Base-by-base conservation (phyloP, 2,329 filamentous ascomycete species). In the Aspergillus luchuensis region DNA sequence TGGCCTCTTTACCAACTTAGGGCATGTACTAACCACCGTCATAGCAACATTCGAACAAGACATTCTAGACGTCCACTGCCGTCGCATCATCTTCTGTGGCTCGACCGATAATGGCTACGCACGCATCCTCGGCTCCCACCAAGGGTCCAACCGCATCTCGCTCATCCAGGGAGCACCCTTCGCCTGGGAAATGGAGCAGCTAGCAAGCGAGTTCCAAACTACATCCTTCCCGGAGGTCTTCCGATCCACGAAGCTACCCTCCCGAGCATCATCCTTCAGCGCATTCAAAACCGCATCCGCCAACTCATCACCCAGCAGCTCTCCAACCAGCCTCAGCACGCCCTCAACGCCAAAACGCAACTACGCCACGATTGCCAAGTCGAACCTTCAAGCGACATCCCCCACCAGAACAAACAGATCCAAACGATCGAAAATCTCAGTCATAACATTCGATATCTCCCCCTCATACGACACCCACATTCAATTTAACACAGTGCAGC, bases 31-130 rank as follows among this genome's bases (percentile, higher is more conserved):
- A 13, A 56, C 23, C n/a, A 11, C 11, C 15, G 28, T 30, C 23
- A 72, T 65, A 67, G 72, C 68, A 19, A 71, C 75, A 45, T 71
- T 68, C 28, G 59, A 74, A 21, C 65, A 72, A n/a, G 64, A 74
- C 48, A 62, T 77, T 28, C 62, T 66, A 17, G 72, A 80, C 61
- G 62, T 74, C 8, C 79, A 81, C 57, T 81, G 78, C 59, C 72
- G 68, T 11, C 76, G 73, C 10, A 66, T 80, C 36, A 52, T 79
- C 43, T 78, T 81, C 48, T 78, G 77, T n/a, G 78, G 71, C 21
- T 78, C 78, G 2, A 71, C 74, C 4, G 79, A 80, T 56, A 78
- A 75, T 57, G 76, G 78, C 21, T 80, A 80, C 58, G 77, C 78
- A n/a, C 76, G 75, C 15, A 64, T 79, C 23, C 71, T 81, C 13